These are phyloP conservation scores for Candida sonorensis DNA, from an alignment of 805 yeast species.

Conservation along the genomic window DNA sequence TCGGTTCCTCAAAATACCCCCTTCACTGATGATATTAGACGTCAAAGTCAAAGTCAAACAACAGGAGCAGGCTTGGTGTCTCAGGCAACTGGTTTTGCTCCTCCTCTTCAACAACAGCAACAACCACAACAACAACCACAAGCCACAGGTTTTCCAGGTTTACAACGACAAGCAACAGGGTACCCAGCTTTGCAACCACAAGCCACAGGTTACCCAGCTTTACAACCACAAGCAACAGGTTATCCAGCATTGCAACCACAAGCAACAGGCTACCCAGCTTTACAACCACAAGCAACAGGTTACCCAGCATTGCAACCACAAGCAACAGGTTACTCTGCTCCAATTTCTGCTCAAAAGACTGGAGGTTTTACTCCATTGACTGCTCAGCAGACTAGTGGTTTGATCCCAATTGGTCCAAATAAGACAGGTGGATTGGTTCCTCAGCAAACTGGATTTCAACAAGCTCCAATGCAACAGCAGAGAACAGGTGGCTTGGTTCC, in stretches of 20 bases:
- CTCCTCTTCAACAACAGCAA: constrained; percentile 45
- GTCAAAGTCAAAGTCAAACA: constrained; percentile 16
- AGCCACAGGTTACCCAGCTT: constrained; percentile 27
- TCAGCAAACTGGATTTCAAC: constrained; percentile 20
- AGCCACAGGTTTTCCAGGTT: constrained; percentile 27
- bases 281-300: constrained; percentile 66
- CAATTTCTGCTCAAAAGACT: constrained; percentile 30
- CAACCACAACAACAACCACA: constrained; percentile 29
- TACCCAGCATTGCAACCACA: constrained; percentile 59
- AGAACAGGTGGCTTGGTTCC: constrained; percentile 24
- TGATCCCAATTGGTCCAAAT: constrained; percentile 29
- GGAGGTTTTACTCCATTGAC: constrained; percentile 48
- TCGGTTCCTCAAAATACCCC: constrained; percentile 4
- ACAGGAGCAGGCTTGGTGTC: constrained; percentile 28
- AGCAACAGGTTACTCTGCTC: constrained; percentile 60
- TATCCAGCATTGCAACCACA: constrained; percentile 29
- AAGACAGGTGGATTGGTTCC: constrained; percentile 21
- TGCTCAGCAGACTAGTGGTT: constrained; percentile 58
- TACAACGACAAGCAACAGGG: constrained; percentile 51
- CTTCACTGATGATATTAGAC: constrained; percentile 7
- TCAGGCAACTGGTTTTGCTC: constrained; percentile 19
- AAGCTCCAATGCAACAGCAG: constrained; percentile 33
- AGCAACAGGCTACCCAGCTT: constrained; percentile 25
- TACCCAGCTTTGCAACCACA: constrained; percentile 30
- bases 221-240: constrained; percentile 51